A percentile compares a stretch with the other conserved stretches of the same genome.
These are phyloP conservation scores for Agapanthus africanus DNA, from an alignment of 106 monocot genomes.

Conservation along the genomic window DNA sequence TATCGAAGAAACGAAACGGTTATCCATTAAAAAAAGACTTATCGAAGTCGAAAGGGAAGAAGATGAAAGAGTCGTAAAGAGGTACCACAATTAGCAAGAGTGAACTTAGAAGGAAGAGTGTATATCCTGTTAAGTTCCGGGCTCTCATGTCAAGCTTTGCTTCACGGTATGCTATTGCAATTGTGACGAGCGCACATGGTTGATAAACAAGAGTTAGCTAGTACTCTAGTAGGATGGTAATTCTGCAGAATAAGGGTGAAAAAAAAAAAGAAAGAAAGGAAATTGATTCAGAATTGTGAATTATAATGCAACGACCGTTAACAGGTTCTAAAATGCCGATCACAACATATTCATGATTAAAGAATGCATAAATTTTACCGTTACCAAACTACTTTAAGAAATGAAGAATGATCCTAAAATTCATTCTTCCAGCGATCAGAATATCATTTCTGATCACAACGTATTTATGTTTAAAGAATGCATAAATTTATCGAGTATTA, in stretches of 20 bases:
- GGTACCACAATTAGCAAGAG: background rate
- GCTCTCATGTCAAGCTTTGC: background rate
- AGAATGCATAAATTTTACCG: too few relatives aligned
- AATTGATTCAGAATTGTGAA: background rate
- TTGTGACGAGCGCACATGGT: background rate
- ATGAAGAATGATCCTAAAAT: too few relatives aligned
- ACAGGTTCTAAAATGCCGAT: too few relatives aligned
- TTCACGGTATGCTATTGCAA: conserved; percentile 3
- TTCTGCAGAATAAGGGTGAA: conserved; percentile 1
- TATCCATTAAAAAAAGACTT: background rate
- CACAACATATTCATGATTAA: background rate
- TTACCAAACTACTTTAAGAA: too few relatives aligned
- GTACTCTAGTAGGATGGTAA: background rate
- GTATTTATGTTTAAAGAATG: too few relatives aligned
- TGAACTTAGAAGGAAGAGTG: background rate
- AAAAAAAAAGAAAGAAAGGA: background rate
- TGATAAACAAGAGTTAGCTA: background rate
- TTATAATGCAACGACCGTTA: background rate
- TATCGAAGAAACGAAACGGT: background rate
- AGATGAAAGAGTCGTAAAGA: background rate
- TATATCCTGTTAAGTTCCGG: background rate
- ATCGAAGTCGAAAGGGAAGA: background rate
- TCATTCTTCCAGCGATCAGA: too few relatives aligned
- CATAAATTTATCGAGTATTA: too few relatives aligned
- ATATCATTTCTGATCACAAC: too few relatives aligned